Evolutionary conservation across 352 stramenopile genomes (phyloP), one percentile per base, ranked within the genome.

Genomic region (Pythium grandisporangium): DNA sequence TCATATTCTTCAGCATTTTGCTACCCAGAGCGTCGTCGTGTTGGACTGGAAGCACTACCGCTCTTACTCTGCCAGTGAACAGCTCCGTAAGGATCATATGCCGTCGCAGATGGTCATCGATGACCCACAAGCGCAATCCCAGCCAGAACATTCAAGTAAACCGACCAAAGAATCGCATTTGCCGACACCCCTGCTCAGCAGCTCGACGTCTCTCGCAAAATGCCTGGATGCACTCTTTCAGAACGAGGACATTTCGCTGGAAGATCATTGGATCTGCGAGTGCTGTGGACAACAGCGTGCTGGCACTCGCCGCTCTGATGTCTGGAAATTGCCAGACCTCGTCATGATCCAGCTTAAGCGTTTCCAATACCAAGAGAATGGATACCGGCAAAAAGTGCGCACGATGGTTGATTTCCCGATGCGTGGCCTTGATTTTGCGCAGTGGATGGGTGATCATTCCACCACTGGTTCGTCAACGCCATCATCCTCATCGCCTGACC

Each of bases 331-430:
- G 5, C 81, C 81, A 14, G 76, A 91, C 41, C 52, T 94, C 24
- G 72, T 94, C 11, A 91, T 94, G 74, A 67, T 94, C 30, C 81
- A 94, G 45, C 59, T 94, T n/a, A 92, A 94, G 48, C 77, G 81
- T 20, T 94, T 94, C 40, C 74, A 92, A 53, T 92, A 87, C 46
- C 74, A 86, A 13, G 79, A 92, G 47, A 86, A 88, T 35, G 66
- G 85, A 30, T 75, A 84, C 52, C 78, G 81, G 11, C 72, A 90
- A 38, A 94, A 94, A 46, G 69, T 91, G 35, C 72, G 76, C 30
- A 67, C 70, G 6, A 53, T 91, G 29, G 81, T 94, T 11, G 66
- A 89, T 20, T 94, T 91, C 14, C 81, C 81, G 14, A 50, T 91
- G 20, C 62, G 73, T n/a, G 77, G 78, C 4, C 50, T 92, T 4